Evolutionary conservation across 2,329 filamentous ascomycete species (phyloP).

Genomic region (Sporothrix protearum): DNA sequence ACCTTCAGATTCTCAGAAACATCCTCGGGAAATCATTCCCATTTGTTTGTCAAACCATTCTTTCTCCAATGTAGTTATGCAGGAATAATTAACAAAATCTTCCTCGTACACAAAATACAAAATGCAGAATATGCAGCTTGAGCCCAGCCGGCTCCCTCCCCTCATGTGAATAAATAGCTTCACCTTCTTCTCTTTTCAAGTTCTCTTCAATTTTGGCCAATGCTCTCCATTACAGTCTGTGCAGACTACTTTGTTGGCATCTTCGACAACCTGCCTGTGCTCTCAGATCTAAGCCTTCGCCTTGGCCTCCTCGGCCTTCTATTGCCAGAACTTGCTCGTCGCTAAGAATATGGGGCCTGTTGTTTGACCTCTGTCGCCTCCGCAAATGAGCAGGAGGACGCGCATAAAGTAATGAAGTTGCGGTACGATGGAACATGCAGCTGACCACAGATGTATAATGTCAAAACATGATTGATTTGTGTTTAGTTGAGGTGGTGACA

Average conservation of each 20-base stretch:
- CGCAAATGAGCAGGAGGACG: neutral
- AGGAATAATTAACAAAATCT: neutral
- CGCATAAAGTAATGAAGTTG: neutral
- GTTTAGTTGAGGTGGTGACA: too few relatives aligned
- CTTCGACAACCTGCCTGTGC: neutral
- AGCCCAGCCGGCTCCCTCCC: neutral
- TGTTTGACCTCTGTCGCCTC: neutral
- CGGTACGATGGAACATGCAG: neutral
- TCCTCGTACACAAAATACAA: neutral
- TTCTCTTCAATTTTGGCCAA: neutral
- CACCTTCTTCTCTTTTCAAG: neutral
- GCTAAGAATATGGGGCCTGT: neutral
- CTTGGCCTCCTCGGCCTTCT: conserved; percentile 8
- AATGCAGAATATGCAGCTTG: neutral
- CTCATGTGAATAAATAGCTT: neutral
- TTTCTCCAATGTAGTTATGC: neutral
- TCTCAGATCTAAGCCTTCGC: neutral
- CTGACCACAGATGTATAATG: neutral
- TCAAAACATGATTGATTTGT: neutral
- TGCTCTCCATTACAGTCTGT: neutral
- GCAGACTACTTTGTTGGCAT: neutral
- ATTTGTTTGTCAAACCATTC: neutral
- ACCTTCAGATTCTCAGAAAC: neutral
- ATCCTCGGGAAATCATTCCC: conserved; percentile 2
- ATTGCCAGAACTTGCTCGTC: conserved; percentile 25